These are phyloP conservation scores for Coemansia sp. DNA, from an alignment of 192 early-diverging fungal genomes.

Conservation along the genomic window DNA sequence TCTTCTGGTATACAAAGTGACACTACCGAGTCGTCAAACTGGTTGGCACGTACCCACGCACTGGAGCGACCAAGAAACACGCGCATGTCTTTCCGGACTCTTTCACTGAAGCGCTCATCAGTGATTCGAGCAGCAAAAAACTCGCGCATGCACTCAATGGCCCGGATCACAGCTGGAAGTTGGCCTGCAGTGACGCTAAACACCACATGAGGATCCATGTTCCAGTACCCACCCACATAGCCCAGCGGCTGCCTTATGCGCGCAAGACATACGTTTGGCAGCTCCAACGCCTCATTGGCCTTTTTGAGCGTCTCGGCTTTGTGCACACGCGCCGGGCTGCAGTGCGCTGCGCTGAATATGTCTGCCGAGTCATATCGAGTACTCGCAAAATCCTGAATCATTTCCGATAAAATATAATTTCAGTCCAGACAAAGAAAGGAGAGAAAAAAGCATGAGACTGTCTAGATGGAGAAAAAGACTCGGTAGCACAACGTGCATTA, in stretches of 20 bases:
- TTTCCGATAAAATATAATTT: not conserved
- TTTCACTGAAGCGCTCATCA: not conserved
- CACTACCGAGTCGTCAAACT: conserved; percentile 4
- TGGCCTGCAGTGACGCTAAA: conserved; percentile 24
- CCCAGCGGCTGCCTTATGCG: conserved; percentile 39
- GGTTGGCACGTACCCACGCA: conserved; percentile 29
- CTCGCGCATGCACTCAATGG: conserved; percentile 24
- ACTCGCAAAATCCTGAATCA: not conserved
- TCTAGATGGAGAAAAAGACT: too few species aligned
- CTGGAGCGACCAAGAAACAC: conserved; percentile 22
- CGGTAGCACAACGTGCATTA: not conserved
- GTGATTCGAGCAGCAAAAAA: conserved; percentile 8
- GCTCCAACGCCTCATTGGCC: conserved; percentile 13
- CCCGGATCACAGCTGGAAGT: conserved; percentile 20
- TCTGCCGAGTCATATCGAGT: not conserved
- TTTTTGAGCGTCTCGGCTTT: not conserved
- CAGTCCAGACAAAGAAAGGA: too few species aligned
- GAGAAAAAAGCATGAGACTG: too few species aligned
- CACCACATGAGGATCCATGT: conserved; percentile 31
- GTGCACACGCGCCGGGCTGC: not conserved
- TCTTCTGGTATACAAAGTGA: not conserved
- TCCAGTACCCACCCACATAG: conserved; percentile 47
- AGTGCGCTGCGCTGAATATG: not conserved
- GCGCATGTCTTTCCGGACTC: conserved; percentile 11
- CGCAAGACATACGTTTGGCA: conserved; percentile 30